phyloP scores from a whole-genome alignment of 2,329 filamentous ascomycete genomes.

The Phaeophleospora eucalypticola region DNA sequence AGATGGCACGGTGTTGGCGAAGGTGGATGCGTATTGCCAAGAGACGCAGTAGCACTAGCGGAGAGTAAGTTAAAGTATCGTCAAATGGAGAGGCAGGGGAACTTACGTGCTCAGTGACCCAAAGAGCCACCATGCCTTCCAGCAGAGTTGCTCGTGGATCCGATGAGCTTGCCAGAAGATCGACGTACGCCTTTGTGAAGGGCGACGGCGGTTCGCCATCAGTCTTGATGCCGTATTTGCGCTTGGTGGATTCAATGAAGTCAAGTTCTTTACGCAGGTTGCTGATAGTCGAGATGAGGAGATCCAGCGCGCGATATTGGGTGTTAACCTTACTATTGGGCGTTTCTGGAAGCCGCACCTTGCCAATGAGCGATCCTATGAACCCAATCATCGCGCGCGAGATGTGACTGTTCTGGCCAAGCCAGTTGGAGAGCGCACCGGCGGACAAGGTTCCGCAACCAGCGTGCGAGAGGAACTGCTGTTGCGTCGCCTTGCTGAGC shows the following conservation, averaged over 20 bases:
- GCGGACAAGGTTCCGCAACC: conserved; percentile 59
- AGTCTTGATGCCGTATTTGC: conserved; percentile 56
- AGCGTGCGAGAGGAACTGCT: conserved; percentile 62
- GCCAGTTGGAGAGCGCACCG: conserved; percentile 58
- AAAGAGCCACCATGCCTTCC: conserved; percentile 69
- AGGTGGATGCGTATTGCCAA: conserved; percentile 47
- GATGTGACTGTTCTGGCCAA: conserved; percentile 68
- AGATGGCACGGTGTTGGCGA: conserved; percentile 31
- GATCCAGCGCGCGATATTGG: conserved; percentile 56
- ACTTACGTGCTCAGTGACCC: conserved; percentile 65
- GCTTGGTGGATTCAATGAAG: conserved; percentile 64
- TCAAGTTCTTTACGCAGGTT: conserved; percentile 64
- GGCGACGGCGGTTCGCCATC: conserved; percentile 41
- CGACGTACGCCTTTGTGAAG: conserved; percentile 53
- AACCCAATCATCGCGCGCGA: conserved; percentile 67
- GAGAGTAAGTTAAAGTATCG: conserved; percentile 10
- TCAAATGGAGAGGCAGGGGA: background rate
- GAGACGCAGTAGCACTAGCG: conserved; percentile 44
- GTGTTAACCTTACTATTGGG: conserved; percentile 42
- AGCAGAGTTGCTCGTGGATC: conserved; percentile 52
- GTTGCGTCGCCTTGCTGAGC: conserved; percentile 58
- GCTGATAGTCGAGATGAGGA: conserved; percentile 60
- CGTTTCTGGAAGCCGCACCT: conserved; percentile 54
- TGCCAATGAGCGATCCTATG: conserved; percentile 60
- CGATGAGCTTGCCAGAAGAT: conserved; percentile 56